Evolutionary conservation across 2,329 filamentous ascomycete species (phyloP), one percentile per base, ranked within the genome.

Genomic region (Lanzia echinophila): DNA sequence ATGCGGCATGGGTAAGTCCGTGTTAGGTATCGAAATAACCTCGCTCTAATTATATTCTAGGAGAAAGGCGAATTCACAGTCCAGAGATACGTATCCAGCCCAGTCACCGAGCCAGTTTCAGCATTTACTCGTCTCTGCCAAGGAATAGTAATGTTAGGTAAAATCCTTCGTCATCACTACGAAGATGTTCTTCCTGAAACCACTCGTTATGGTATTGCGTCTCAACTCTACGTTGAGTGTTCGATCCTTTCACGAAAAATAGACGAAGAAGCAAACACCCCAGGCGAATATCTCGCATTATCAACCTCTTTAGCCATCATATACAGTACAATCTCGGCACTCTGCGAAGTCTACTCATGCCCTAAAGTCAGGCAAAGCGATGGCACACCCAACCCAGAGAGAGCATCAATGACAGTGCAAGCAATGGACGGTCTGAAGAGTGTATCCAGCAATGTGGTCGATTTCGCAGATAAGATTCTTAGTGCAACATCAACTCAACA

Each of bases 61-160:
- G 71, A 74, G 51, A 56, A 66, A 17, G 71, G 71, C 44, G 67
- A 71, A 46, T 66, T 69, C 48, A 56, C 62, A 5, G 51, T 62
- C 19, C 65, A 69, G 41, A 58, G 55, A 22, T 56, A 68, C 44
- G 70, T 65, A 17, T 60, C 55, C 12, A 59, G 41, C 19, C 69
- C 79, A 15, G 66, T 77, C 56, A 70, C 70, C 28, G 74, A 77
- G 8, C 61, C 74, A 8, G 62, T 75, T 52, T 71, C 73, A 19
- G 69, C 79, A 39, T 82, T 78, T 66, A 75, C 76, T 4, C 74
- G 78, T 54, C 71, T 82, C 41, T 72, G 69, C 50, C 71, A 74
- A 62, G 65, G 67, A 19, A 66, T 65, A 19, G 61, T 71, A 19
- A 63, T 72, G 46, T 48, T 71, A 20, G 68, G 67, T 38, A 64